Evolutionary conservation across 2,329 filamentous ascomycete genomes (phyloP).

Genomic region (Pestalotiopsis sp.): DNA sequence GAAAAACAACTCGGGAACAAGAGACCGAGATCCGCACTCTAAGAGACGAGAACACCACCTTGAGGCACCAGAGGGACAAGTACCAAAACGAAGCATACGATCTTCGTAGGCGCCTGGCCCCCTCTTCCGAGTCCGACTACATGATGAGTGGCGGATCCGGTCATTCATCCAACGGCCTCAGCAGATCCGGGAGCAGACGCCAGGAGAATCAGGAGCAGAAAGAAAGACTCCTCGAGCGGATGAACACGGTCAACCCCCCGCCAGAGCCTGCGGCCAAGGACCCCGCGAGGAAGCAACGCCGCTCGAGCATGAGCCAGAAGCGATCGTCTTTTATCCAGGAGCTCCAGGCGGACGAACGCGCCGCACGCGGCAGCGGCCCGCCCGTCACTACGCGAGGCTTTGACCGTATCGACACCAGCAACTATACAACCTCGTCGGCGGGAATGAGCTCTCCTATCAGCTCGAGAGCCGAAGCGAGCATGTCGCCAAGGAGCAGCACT

Average conservation of each 20-base stretch:
- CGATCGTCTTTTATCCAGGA: not conserved
- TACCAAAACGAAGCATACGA: not conserved
- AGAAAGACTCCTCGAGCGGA: constrained; percentile 4
- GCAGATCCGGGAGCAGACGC: constrained; percentile 6
- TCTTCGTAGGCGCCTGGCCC: not conserved
- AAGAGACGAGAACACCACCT: not conserved
- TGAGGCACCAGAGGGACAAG: not conserved
- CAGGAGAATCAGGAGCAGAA: not conserved
- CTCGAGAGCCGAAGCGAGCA: not conserved
- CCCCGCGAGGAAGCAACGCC: not conserved
- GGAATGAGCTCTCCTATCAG: not conserved
- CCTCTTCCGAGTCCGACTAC: constrained; percentile 6
- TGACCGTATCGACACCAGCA: not conserved
- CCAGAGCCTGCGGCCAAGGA: not conserved
- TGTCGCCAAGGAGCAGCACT: not conserved
- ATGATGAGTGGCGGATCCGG: constrained; percentile 13
- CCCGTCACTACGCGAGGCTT: not conserved
- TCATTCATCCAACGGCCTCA: not conserved
- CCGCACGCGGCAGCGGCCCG: not conserved
- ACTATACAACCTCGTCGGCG: not conserved
- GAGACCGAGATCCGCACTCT: not conserved
- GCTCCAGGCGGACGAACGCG: constrained; percentile 1
- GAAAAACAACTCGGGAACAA: constrained; percentile 18
- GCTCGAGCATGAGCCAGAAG: not conserved
- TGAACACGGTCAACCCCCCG: not conserved